Conservation (phyloP, 2,329 filamentous ascomycete species). For the Penicillium frequentans region DNA sequence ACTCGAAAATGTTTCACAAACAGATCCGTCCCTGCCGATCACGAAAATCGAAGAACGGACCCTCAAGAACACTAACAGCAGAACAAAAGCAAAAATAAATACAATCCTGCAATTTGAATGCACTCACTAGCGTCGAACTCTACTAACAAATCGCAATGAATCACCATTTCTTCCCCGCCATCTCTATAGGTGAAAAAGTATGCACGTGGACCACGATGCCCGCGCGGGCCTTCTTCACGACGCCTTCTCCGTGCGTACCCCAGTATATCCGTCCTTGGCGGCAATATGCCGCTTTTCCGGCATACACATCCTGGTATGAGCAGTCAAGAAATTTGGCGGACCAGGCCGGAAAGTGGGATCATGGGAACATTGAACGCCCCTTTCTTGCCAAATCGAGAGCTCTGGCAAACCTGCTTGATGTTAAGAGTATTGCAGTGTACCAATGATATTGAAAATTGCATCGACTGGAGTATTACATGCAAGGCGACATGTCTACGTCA, state of each 20-base stretch:
- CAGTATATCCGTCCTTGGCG: not conserved
- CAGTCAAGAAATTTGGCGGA: not conserved
- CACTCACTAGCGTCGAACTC: not conserved
- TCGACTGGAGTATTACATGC: not conserved
- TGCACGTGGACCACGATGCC: not conserved
- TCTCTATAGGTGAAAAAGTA: not conserved
- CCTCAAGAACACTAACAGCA: not conserved
- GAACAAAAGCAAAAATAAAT: not conserved
- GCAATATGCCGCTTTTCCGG: not conserved
- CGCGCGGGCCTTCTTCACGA: not conserved
- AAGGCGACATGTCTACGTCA: not conserved
- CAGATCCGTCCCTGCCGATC: not conserved
- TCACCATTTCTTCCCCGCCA: not conserved
- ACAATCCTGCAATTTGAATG: not conserved
- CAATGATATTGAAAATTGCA: not conserved
- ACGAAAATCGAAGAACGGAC: not conserved
- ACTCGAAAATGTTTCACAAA: not conserved
- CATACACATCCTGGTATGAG: not conserved
- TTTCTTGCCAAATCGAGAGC: not conserved
- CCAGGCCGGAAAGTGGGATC: not conserved
- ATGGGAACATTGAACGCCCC: not conserved
- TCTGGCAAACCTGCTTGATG: not conserved
- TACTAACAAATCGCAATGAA: not conserved
- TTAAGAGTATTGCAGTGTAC: not conserved
- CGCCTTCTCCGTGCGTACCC: not conserved